Percentiles rank a stretch among this genome's conserved stretches.
These are phyloP conservation scores for Bondarzewia mesenterica DNA, from an alignment of 1,284 basidiomycete genomes.

Conservation along the genomic window DNA sequence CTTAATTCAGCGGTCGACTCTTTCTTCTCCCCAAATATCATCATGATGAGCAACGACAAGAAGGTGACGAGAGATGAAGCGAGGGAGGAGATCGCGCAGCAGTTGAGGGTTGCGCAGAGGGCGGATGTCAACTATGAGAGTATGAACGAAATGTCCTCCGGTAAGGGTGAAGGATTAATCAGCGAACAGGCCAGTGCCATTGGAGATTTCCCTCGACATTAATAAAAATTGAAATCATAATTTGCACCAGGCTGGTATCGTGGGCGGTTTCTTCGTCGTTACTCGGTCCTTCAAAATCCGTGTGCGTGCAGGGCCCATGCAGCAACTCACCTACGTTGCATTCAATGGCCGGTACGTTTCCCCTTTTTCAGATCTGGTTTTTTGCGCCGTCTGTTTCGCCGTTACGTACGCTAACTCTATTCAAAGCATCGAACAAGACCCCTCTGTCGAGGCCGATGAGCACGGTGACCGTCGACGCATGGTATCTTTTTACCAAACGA, in stretches of 20 bases:
- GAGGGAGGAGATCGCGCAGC: background rate
- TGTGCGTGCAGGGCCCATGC: slow-evolving; percentile 4
- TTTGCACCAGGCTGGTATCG: background rate
- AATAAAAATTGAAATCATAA: background rate
- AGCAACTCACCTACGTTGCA: background rate
- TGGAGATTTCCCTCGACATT: background rate
- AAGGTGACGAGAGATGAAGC: background rate
- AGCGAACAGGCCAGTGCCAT: background rate
- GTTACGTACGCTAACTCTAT: background rate
- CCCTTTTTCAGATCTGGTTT: too few relatives aligned
- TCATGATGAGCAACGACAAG: background rate
- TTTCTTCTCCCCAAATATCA: background rate
- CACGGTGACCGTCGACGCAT: slow-evolving; percentile 1
- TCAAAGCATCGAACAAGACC: slow-evolving; percentile 1
- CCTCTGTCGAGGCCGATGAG: background rate
- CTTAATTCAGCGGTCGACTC: background rate
- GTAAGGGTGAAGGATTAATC: background rate
- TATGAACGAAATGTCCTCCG: background rate
- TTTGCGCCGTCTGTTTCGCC: background rate
- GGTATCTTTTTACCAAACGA: background rate
- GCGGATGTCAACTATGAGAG: background rate
- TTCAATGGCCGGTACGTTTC: slow-evolving; percentile 1
- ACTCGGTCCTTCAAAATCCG: slow-evolving; percentile 2
- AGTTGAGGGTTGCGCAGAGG: background rate
- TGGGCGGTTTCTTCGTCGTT: slow-evolving; percentile 4